Evolutionary conservation across 495 filamentous ascomycete genomes (phyloP), one percentile per base, ranked within the genome.

Genomic region (Tuber magnatum): DNA sequence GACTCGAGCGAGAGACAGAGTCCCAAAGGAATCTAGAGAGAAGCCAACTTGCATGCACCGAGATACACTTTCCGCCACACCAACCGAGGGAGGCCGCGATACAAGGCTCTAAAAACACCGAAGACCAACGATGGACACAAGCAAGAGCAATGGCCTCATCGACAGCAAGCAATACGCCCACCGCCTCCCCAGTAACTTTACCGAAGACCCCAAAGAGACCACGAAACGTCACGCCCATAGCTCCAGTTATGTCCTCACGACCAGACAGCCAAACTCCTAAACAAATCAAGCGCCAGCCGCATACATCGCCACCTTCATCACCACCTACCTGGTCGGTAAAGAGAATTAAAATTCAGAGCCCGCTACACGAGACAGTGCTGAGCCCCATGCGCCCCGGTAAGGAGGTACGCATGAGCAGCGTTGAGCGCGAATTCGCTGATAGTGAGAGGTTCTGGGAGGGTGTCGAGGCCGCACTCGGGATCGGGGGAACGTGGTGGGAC

Each of bases 401-500:
- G 9, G 38, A 24, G 38, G 61, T 69, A 1, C 72, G 44, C 43
- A 68, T 71, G n/a, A 68, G 69, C 12, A 51, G 51, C 46, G n/a
- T 81, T 44, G 71, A 76, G 48, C 40, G 46, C 22, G 79, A 73
- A 65, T 65, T 65, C 28, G 56, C 28, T 18, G n/a, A 35, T 16
- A 32, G 28, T 28, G 56, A 20, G 70, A 68, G 20, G 72, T 78
- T 61, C 39, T 71, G 22, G 56, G 79, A 81, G 40, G 74, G 80
- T 14, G 74, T 74, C 40, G 41, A 76, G 9, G 79, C 79, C 22
- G 74, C 56, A 16, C 68, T 81, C 9, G 80, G 69, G 28, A 65
- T 81, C 18, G 74, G 68, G 46, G 80, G 80, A n/a, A 75, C 56
- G 18, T 82, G 80, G 80, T 82, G 80, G 80, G 75, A 80, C 38